Evolutionary conservation across 306 rosid genomes (phyloP).

Genomic region (Dryas octopetala): DNA sequence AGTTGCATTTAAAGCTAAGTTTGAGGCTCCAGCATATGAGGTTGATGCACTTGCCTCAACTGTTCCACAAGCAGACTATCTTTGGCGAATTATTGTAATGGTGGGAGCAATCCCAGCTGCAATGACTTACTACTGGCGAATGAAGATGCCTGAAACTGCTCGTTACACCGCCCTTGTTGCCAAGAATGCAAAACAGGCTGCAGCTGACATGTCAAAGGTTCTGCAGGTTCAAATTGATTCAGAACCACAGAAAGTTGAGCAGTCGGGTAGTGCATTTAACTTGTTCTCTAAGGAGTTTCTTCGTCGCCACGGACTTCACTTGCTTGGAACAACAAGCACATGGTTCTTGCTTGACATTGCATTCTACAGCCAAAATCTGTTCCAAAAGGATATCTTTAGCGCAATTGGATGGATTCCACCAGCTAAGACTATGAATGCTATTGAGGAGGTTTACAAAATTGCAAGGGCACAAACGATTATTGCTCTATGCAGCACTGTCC

Average conservation of each 20-base stretch:
- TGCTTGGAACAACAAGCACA: slow-evolving; percentile 64
- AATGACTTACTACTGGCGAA: slow-evolving; percentile 59
- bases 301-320: slow-evolving; percentile 59
- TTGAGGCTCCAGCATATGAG: slow-evolving; percentile 43
- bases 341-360: slow-evolving; percentile 83
- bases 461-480: slow-evolving; percentile 75
- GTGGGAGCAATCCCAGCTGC: slow-evolving; percentile 71
- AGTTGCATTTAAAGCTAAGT: slow-evolving; percentile 37
- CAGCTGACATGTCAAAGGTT: slow-evolving; percentile 71
- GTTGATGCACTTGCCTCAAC: slow-evolving; percentile 45
- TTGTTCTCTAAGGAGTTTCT: slow-evolving; percentile 56
- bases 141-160: slow-evolving; percentile 84
- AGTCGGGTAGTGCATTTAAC: slow-evolving; percentile 25
- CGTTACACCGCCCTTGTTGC: slow-evolving; percentile 75
- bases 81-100: slow-evolving; percentile 68
- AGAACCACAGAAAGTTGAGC: slow-evolving; percentile 25
- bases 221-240: slow-evolving; percentile 53
- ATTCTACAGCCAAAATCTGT: slow-evolving; percentile 68
- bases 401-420: slow-evolving; percentile 78
- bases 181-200: slow-evolving; percentile 54
- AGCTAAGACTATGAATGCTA: slow-evolving; percentile 61
- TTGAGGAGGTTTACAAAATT: slow-evolving; percentile 58
- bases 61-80: slow-evolving; percentile 60
- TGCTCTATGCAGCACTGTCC: slow-evolving; percentile 78
- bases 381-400: slow-evolving; percentile 72